A percentile compares a stretch with the other conserved stretches of the same genome.
These are phyloP conservation scores for Tricholomella constricta DNA, from an alignment of 768 basidiomycete genomes.

Conservation along the genomic window DNA sequence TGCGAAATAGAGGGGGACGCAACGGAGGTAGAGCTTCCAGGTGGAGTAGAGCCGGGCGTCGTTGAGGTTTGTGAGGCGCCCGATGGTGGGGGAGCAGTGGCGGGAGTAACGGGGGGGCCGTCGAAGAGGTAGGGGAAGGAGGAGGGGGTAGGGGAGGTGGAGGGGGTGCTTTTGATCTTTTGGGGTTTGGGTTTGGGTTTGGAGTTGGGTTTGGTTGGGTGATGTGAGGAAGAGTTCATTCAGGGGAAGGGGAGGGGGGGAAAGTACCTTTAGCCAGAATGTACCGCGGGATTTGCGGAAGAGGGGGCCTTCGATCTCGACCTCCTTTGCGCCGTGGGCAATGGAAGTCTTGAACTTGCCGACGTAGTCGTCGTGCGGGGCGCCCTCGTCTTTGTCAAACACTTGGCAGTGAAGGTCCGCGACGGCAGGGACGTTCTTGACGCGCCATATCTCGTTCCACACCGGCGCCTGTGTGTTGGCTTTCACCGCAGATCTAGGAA, in stretches of 20 bases:
- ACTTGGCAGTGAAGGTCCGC: slow-evolving; percentile 62
- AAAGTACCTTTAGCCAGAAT: slow-evolving; percentile 67
- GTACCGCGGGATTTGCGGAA: slow-evolving; percentile 54
- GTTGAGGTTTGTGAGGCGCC: slow-evolving; percentile 60
- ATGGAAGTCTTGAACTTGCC: slow-evolving; percentile 62
- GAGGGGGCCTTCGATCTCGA: slow-evolving; percentile 56
- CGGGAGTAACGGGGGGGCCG: slow-evolving; percentile 74
- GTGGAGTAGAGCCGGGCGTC: slow-evolving; percentile 71
- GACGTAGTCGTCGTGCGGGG: slow-evolving; percentile 60
- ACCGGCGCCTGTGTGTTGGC: slow-evolving; percentile 57
- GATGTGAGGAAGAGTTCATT: no score
- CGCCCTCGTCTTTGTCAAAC: slow-evolving; percentile 68
- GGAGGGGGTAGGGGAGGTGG: slow-evolving; percentile 38
- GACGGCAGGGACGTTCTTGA: slow-evolving; percentile 71
- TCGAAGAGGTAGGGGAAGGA: slow-evolving; percentile 64
- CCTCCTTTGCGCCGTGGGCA: slow-evolving; percentile 60
- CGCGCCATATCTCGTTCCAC: slow-evolving; percentile 75
- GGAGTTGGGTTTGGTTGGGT: no score
- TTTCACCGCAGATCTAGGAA: slow-evolving; percentile 66
- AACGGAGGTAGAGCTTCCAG: slow-evolving; percentile 74
- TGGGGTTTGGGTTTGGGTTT: no score
- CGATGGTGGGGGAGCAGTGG: slow-evolving; percentile 72
- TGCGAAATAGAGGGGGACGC: slow-evolving; percentile 59
- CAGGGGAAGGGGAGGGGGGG: not conserved
- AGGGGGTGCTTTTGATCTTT: slow-evolving; percentile 59